Evolutionary conservation across 2,329 filamentous ascomycete species (phyloP), one percentile per base, ranked within the genome.

Genomic region (Eurotiales sp.): DNA sequence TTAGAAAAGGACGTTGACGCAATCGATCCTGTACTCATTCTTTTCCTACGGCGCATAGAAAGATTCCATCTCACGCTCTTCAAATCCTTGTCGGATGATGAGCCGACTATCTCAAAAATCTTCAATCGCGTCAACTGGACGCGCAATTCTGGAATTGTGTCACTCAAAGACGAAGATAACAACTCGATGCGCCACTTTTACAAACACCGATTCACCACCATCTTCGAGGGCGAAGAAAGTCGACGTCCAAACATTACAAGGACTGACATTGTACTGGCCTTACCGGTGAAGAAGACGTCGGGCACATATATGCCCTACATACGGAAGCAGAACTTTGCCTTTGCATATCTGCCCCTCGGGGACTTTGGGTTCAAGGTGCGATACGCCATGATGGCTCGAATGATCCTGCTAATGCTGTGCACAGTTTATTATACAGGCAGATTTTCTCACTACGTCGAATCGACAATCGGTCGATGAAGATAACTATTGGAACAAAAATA

Each of bases 301-400:
- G 44, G 44, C n/a, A 39, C 14, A 12, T 47, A 50, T 50, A 27
- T 27, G 22, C 39, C 47, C 27, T 43, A 17, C 15, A 50, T 19
- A 43, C 47, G 21, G 37, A 43, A 29, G 17, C 47, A 37, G 36
- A 50, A 50, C 30, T 36, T 43, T 50, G 47, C 10, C 37, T 50
- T 50, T 37, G 47, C 47, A 21, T 43, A 50, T 23, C 47, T 50
- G 39, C 47, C 47, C 43, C 47, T 50, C 27, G 47, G 39, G 11
- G 39, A 50, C 39, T 50, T 50, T 50, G 47, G 47, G 19, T 50
- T 50, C 27, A 50, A 50, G 47, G 47, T 50, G 40, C 27, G 39
- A 43, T 42, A 37, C 37, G 25, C 23, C 30, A 48, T 41, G 23
- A 30, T 48, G 23, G 36, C 36, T 46, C 44, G 17, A 48, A 40